Conservation (phyloP, 192 early-diverging fungal species). For the Piromyces finnis region DNA sequence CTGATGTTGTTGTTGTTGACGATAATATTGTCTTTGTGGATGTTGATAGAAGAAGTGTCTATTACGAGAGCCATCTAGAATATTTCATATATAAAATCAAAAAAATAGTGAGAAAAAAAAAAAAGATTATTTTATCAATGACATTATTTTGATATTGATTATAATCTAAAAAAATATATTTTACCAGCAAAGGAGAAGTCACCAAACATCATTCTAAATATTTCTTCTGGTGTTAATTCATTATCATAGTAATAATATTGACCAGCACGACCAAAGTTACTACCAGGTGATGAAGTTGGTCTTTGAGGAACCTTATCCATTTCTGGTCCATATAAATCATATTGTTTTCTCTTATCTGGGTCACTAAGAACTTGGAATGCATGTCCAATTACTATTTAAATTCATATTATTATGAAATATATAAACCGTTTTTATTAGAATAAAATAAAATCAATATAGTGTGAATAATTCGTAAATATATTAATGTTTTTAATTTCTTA, state of each 20-base stretch:
- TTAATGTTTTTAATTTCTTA: too few relatives aligned
- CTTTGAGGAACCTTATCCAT: not conserved
- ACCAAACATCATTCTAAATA: not conserved
- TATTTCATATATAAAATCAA: too few relatives aligned
- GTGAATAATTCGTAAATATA: too few relatives aligned
- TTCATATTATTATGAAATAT: too few relatives aligned
- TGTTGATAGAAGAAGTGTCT: not conserved
- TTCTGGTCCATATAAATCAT: slow-evolving; percentile 56
- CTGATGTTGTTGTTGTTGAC: not conserved
- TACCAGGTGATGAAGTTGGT: not conserved
- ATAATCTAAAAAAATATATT: not conserved
- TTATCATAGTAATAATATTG: not conserved
- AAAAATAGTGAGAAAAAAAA: too few relatives aligned
- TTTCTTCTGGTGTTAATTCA: not conserved
- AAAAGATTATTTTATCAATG: too few relatives aligned
- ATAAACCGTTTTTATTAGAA: too few relatives aligned
- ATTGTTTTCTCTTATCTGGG: slow-evolving; percentile 60
- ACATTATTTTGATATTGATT: too few relatives aligned
- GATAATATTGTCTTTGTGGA: not conserved
- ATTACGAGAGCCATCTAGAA: not conserved
- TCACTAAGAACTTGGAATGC: slow-evolving; percentile 81
- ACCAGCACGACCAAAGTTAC: not conserved
- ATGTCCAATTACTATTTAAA: slow-evolving; percentile 66
- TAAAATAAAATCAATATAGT: too few relatives aligned
- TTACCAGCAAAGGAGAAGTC: not conserved